These are phyloP conservation scores for Stylosanthes scabra DNA, from an alignment of 331 rosid species.

Conservation along the genomic window DNA sequence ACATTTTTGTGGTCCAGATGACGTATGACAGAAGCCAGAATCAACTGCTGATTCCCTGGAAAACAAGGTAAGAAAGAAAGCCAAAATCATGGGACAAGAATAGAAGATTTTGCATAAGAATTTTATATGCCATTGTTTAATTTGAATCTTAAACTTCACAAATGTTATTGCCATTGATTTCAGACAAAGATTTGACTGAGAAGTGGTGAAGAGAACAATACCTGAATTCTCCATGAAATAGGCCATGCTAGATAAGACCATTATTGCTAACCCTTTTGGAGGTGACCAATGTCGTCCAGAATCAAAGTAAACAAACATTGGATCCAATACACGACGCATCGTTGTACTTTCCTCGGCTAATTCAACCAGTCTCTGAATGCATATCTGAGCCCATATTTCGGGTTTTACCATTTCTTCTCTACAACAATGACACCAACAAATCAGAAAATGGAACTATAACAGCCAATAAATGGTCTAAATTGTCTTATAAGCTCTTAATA, in stretches of 20 bases:
- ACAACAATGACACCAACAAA: conserved; percentile 30
- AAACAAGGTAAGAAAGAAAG: conserved; percentile 26
- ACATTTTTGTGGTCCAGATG: conserved; percentile 98
- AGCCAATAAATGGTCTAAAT: conserved; percentile 6
- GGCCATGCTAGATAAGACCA: conserved; percentile 80
- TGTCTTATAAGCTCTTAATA: conserved; percentile 24
- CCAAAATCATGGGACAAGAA: conserved; percentile 10
- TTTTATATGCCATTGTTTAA: background rate
- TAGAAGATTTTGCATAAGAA: background rate
- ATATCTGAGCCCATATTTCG: conserved; percentile 88
- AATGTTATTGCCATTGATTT: conserved; percentile 12
- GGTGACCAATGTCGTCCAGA: conserved; percentile 80
- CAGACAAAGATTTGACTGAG: conserved; percentile 3
- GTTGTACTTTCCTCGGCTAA: conserved; percentile 93
- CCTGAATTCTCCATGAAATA: conserved; percentile 83
- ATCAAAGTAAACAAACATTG: conserved; percentile 89
- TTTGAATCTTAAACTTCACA: background rate
- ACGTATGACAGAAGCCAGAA: conserved; percentile 77
- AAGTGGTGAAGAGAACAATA: conserved; percentile 39
- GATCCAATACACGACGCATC: conserved; percentile 90
- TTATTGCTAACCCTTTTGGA: conserved; percentile 77
- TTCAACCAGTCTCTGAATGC: conserved; percentile 90
- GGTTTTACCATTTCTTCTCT: conserved; percentile 94
- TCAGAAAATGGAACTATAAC: background rate
- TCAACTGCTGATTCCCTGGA: conserved; percentile 80